phyloP scores from a whole-genome alignment of 2,329 filamentous ascomycete genomes.

The Claviceps maximensis region DNA sequence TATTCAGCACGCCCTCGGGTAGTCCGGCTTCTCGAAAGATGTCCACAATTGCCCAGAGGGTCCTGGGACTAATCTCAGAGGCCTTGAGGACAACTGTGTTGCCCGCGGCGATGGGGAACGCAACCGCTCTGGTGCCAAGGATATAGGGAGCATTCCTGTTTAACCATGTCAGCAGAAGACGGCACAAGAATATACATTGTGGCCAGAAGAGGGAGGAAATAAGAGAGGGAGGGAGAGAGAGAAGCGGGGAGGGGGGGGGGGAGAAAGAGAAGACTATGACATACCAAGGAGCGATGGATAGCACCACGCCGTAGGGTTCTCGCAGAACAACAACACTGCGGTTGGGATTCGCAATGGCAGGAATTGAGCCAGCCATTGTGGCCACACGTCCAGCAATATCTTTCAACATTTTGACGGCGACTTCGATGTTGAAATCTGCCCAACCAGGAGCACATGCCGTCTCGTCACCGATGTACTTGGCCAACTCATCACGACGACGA shows the following conservation, averaged over 20 bases:
- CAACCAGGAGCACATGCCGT: constrained; percentile 27
- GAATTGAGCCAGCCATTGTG: constrained; percentile 24
- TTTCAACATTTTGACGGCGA: constrained; percentile 24
- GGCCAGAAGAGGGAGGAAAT: background rate
- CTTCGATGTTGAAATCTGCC: constrained; percentile 26
- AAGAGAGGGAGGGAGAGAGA: background rate
- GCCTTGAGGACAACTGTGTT: constrained; percentile 66
- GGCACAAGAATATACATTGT: background rate
- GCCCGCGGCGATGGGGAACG: constrained; percentile 59
- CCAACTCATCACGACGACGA: constrained; percentile 45
- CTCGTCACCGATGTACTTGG: constrained; percentile 42
- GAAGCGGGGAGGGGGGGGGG: background rate
- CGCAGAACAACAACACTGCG: constrained; percentile 49
- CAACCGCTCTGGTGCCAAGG: constrained; percentile 39
- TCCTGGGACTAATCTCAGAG: constrained; percentile 53
- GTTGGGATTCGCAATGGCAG: constrained; percentile 17
- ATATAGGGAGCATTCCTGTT: constrained; percentile 44
- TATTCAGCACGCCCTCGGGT: constrained; percentile 60
- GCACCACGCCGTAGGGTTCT: constrained; percentile 66
- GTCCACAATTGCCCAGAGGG: constrained; percentile 47
- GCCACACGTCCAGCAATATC: constrained; percentile 31
- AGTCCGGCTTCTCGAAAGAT: constrained; percentile 63
- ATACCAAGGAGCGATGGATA: constrained; percentile 73
- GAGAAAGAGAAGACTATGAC: constrained; percentile 7
- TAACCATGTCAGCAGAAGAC: background rate